Evolutionary conservation across 164 flowering plant genomes (phyloP), one percentile per base, ranked within the genome.

Genomic region (Magnolia kwangsiensis): DNA sequence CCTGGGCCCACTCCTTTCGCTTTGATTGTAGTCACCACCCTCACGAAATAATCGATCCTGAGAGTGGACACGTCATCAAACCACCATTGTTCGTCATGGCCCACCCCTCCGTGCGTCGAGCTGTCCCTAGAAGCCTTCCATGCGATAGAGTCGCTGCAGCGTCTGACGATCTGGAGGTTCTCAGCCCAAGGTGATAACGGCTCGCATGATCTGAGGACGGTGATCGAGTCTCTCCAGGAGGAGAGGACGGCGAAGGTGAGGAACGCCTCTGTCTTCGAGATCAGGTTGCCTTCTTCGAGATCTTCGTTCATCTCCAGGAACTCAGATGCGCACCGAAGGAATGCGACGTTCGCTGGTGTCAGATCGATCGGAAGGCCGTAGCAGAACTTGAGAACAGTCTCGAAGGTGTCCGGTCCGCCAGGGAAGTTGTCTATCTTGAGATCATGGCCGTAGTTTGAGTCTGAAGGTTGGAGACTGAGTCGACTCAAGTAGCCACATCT

Each of bases 161-260:
- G 85, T 78, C 97, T 55, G 45, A 92, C 87, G 78, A 94, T 89
- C 66, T 92, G 97, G 72, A 92, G 88, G 81, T 89, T 94, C 76
- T 94, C 96, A 19, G 93, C 92, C 98, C 98, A 95, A n/a, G 98
- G 93, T 69, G 92, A 91, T 63, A 95, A 86, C 14, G 72, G 81
- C 72, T 88, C 91, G 72, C 97, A 92, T 2, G 90, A 79, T 80
- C 85, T 91, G 37, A 95, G 86, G 51, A 92, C 95, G 7, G 82
- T 76, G 4, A 89, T 83, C 31, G 95, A 85, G 79, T 90, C 92
- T 76, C 84, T 89, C 97, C 97, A 92, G 9, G 98, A 95, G 18
- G 96, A 83, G 71, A 91, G 87, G 71, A 88, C 88, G 63, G 88
- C 83, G 72, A 86, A 92, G 27, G 90, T 87, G 80, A 95, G 88